Conservation (phyloP, 2,329 filamentous ascomycete genomes). For the Talaromyces piceae region DNA sequence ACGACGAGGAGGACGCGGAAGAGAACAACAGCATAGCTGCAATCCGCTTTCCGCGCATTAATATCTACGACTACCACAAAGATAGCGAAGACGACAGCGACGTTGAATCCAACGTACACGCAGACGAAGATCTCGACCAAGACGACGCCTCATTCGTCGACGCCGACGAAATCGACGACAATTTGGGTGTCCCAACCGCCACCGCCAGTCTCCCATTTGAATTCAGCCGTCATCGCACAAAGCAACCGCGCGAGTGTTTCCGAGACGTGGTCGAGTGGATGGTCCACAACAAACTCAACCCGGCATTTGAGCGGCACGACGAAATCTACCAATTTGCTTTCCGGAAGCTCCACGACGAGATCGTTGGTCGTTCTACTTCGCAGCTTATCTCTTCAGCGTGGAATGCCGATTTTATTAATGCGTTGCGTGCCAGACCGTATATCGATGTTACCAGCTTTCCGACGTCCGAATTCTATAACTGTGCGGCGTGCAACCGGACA, state of each 20-base stretch:
- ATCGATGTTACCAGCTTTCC: constrained; percentile 46
- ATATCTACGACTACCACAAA: constrained; percentile 19
- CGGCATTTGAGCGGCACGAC: constrained; percentile 57
- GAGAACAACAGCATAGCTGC: constrained; percentile 16
- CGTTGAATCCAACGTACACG: constrained; percentile 15
- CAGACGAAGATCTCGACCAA: constrained; percentile 43
- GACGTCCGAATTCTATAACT: constrained; percentile 42
- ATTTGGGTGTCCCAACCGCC: constrained; percentile 50
- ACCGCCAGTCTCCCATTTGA: constrained; percentile 55
- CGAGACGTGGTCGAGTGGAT: constrained; percentile 71
- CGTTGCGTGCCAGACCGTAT: constrained; percentile 58
- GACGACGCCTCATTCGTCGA: constrained; percentile 59
- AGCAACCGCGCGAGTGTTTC: constrained; percentile 65
- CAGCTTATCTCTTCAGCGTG: constrained; percentile 67
- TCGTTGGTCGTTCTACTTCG: constrained; percentile 58
- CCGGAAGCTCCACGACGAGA: constrained; percentile 63
- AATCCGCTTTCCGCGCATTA: constrained; percentile 42
- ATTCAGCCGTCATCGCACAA: constrained; percentile 59
- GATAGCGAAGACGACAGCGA: constrained; percentile 24
- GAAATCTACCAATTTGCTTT: constrained; percentile 62
- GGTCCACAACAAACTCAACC: constrained; percentile 70
- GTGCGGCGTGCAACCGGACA: constrained; percentile 64
- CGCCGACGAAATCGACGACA: constrained; percentile 50
- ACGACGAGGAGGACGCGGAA: constrained; percentile 15
- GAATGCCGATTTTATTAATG: constrained; percentile 58